Percentiles rank a stretch among this genome's conserved stretches.
phyloP scores from a whole-genome alignment of 352 stramenopile species.

The Phytophthora melonis region DNA sequence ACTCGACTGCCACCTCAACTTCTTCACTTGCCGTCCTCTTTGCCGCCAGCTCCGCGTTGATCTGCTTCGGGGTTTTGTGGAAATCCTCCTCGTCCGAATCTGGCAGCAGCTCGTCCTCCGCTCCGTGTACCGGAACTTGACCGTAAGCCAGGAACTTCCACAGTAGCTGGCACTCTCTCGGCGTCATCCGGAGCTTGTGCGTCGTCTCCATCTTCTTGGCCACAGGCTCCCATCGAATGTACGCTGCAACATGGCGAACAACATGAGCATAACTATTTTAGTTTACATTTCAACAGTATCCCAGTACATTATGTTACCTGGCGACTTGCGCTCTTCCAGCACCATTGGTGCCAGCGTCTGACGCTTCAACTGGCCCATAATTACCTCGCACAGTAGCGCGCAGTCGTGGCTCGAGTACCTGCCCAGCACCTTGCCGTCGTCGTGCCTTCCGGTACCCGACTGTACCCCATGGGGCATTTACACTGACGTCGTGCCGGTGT shows the following conservation, averaged over 20 bases:
- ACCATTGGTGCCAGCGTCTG: constrained; percentile 53
- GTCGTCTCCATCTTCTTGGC: constrained; percentile 46
- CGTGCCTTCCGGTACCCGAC: constrained; percentile 10
- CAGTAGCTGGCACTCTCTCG: constrained; percentile 59
- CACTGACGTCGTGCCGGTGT: constrained; percentile 12
- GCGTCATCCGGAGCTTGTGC: constrained; percentile 46
- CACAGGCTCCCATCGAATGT: constrained; percentile 63
- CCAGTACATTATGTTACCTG: constrained; percentile 25
- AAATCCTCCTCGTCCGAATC: constrained; percentile 69
- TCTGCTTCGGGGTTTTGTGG: constrained; percentile 35
- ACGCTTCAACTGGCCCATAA: constrained; percentile 60
- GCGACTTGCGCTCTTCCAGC: constrained; percentile 53
- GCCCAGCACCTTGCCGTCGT: constrained; percentile 48
- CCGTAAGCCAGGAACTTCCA: constrained; percentile 87
- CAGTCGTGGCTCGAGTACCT: constrained; percentile 62
- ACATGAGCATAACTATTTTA: not conserved
- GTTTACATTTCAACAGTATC: not conserved
- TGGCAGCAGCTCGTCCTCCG: constrained; percentile 37
- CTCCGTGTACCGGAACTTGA: constrained; percentile 13
- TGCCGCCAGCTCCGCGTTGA: constrained; percentile 30
- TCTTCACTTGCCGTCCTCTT: not conserved
- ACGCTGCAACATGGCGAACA: constrained; percentile 11
- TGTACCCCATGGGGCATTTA: constrained; percentile 14
- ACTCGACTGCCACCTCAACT: not conserved
- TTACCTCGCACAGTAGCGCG: constrained; percentile 62